Percentiles rank a stretch among this genome's conserved stretches.
Evolutionary conservation across 2,329 filamentous ascomycete genomes (phyloP).

Genomic region (Aspergillus latus): DNA sequence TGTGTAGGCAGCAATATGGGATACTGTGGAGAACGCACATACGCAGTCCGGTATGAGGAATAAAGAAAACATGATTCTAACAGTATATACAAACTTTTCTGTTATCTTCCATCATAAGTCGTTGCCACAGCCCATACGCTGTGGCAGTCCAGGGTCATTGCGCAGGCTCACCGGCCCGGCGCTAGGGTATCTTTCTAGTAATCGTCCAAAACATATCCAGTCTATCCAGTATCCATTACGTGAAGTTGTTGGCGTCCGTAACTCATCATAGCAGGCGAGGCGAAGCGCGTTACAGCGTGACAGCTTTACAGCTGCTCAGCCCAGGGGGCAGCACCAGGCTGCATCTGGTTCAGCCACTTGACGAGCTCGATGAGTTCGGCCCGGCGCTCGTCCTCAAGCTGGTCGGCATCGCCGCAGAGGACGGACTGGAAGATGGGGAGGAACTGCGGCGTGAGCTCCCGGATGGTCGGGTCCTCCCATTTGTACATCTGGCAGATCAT

Average conservation of each 20-base stretch:
- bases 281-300: background rate
- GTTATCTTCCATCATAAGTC: slow-evolving; percentile 29
- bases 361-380: slow-evolving; percentile 49
- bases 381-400: slow-evolving; percentile 50
- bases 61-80: slow-evolving; percentile 1
- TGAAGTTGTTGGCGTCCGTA: slow-evolving; percentile 1
- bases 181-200: slow-evolving; percentile 23
- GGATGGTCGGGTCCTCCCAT: slow-evolving; percentile 48
- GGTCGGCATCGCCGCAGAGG: slow-evolving; percentile 45
- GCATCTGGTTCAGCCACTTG: slow-evolving; percentile 49
- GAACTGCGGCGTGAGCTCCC: slow-evolving; percentile 47
- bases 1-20: no score
- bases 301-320: slow-evolving; percentile 36
- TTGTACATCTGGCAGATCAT: slow-evolving; percentile 81
- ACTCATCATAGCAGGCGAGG: slow-evolving; percentile 20
- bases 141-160: slow-evolving; percentile 13
- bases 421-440: slow-evolving; percentile 51
- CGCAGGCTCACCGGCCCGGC: slow-evolving; percentile 11
- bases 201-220: slow-evolving; percentile 17
- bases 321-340: slow-evolving; percentile 41
- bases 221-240: slow-evolving; percentile 12
- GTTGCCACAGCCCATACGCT: slow-evolving; percentile 25
- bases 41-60: no score
- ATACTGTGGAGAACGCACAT: no score
- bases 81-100: slow-evolving; percentile 26